Evolutionary conservation across 306 rosid genomes (phyloP).

Genomic region (Quercus bicolor): DNA sequence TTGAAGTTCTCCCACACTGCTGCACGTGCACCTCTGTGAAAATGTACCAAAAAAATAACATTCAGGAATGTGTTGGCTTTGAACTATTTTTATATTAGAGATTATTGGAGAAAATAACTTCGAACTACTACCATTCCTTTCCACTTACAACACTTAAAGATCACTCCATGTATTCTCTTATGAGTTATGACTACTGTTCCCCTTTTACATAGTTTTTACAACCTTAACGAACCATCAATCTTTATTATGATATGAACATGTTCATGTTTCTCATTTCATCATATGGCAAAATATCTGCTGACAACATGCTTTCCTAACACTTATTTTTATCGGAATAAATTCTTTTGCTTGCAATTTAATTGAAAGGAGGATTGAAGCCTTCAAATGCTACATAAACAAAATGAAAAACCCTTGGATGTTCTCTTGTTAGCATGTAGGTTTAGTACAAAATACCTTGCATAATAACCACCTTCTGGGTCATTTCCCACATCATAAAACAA

Average conservation of each 20-base stretch:
- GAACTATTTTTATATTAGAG: neutral
- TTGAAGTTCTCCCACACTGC: constrained; percentile 99
- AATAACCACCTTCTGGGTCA: constrained; percentile 96
- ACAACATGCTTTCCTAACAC: neutral
- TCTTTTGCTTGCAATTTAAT: neutral
- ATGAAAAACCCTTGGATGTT: constrained; percentile 3
- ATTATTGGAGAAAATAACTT: neutral
- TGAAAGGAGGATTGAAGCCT: neutral
- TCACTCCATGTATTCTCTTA: neutral
- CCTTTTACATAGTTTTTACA: neutral
- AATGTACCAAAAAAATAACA: neutral
- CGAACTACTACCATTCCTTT: neutral
- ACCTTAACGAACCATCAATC: neutral
- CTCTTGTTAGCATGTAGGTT: constrained; percentile 1
- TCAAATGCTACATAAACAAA: constrained; percentile 7
- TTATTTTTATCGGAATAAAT: neutral
- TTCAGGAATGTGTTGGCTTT: neutral
- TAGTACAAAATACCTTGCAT: constrained; percentile 64
- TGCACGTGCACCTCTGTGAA: constrained; percentile 80
- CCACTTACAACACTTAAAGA: neutral
- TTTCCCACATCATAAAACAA: constrained; percentile 89
- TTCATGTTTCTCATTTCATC: neutral
- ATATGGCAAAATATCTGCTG: neutral
- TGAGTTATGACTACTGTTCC: neutral
- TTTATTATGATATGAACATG: neutral